phyloP scores from a whole-genome alignment of 495 filamentous ascomycete genomes.

The Penicillium goetzii region DNA sequence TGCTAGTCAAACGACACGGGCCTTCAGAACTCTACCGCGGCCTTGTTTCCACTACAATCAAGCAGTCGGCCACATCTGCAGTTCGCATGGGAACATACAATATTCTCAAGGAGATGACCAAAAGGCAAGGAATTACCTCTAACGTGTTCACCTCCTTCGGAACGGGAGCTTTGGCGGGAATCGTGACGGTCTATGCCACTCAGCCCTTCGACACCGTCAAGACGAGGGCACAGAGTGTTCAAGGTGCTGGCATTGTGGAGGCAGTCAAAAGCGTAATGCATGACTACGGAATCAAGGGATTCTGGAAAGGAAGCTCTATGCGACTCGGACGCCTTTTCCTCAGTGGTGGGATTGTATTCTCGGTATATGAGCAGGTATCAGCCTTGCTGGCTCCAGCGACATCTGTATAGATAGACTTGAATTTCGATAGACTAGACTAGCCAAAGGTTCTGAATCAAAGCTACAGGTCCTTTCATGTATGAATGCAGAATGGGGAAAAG shows the following conservation, averaged over 20 bases:
- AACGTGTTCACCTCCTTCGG: conserved; percentile 58
- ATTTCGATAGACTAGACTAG: background rate
- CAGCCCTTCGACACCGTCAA: conserved; percentile 73
- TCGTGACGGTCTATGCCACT: conserved; percentile 62
- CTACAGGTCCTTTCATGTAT: background rate
- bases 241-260: conserved; percentile 53
- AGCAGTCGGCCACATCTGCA: conserved; percentile 65
- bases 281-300: conserved; percentile 60
- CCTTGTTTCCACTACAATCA: conserved; percentile 64
- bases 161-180: conserved; percentile 63
- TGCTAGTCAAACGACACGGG: conserved; percentile 55
- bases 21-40: conserved; percentile 61
- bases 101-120: conserved; percentile 64
- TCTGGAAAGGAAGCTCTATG: conserved; percentile 73
- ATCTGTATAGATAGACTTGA: background rate
- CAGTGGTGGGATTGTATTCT: conserved; percentile 68
- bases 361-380: conserved; percentile 61
- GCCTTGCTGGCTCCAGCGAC: background rate
- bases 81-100: conserved; percentile 71
- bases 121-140: conserved; percentile 43
- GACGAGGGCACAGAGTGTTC: conserved; percentile 62
- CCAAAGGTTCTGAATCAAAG: background rate
- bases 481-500: background rate
- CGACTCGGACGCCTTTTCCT: conserved; percentile 63
- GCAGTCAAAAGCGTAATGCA: conserved; percentile 54